Conservation (phyloP, 1,284 basidiomycete genomes). For the Rhodotorula sp. region DNA sequence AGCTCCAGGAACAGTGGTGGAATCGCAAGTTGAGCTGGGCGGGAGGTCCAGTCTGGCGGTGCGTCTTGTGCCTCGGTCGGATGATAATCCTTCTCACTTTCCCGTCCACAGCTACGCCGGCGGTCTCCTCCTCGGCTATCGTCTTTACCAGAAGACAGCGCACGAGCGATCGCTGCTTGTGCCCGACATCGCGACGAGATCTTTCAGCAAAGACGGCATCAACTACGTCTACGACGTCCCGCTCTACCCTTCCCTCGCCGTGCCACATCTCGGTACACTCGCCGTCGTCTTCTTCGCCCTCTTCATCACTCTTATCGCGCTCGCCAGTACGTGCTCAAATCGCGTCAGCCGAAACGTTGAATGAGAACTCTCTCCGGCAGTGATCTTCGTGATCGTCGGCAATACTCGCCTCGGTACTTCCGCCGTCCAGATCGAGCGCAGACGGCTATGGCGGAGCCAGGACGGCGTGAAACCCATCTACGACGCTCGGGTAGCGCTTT, state of each 20-base stretch:
- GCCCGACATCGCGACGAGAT: neutral
- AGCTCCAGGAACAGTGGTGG: constrained; percentile 27
- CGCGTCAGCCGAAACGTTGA: rapidly evolving
- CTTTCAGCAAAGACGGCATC: neutral
- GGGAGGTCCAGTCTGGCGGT: constrained; percentile 33
- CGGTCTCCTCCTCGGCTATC: constrained; percentile 21
- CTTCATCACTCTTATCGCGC: constrained; percentile 14
- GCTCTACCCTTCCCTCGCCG: constrained; percentile 12
- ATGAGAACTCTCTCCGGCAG: neutral
- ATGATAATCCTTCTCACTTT: no score
- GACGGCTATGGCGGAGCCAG: neutral
- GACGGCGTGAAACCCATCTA: neutral
- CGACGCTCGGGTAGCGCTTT: constrained; percentile 24
- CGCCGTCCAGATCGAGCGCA: constrained; percentile 28
- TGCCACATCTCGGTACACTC: constrained; percentile 12
- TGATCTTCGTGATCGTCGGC: constrained; percentile 23
- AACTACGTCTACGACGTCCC: constrained; percentile 1
- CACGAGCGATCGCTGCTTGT: constrained; percentile 14
- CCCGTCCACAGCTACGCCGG: constrained; percentile 12
- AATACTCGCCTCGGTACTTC: constrained; percentile 18
- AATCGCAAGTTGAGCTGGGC: constrained; percentile 22
- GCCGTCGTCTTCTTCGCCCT: constrained; percentile 19
- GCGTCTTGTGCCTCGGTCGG: neutral
- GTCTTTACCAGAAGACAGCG: constrained; percentile 4
- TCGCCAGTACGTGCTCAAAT: constrained; percentile 17